Evolutionary conservation across 1,284 basidiomycete genomes (phyloP), one percentile per base, ranked within the genome.

Genomic region (Ustilago cynodontis): DNA sequence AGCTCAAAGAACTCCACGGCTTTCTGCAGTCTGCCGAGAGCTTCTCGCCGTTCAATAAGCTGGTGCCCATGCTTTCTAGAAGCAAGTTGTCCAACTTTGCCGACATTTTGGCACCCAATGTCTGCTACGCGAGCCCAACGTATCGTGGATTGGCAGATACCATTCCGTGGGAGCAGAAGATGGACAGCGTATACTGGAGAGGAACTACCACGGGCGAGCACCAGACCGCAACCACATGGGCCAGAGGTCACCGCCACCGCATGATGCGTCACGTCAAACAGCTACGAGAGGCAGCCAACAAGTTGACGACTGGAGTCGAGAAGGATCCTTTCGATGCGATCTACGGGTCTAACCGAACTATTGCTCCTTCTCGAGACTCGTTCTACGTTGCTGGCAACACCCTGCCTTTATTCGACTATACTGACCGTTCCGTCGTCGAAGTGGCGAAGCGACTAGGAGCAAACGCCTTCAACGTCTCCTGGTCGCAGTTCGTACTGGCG

Each of bases 211-310:
- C 71, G 3, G 71, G 71, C 3, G 39, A 62, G 18, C 14, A 28
- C 13, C 66, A 69, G 41, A 70, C 57, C 2, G 18, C 63, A 0
- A 43, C 49, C 33, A 65, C 50, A 0, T 74, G 71, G 71, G 71
- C 66, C n/a, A 18, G 55, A 2, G 66, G 71, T 2, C 71, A 74
- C 51, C 71, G 71, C 13, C 71, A 74, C 14, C 66, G 71, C 3
- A 64, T 65, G 63, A 29, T 69, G 45, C 66, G 71, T 6, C 66
- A 74, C 41, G 58, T 63, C 55, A 74, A 70, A 55, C 71, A 74
- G 57, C 63, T 74, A 3, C 65, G 66, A 9, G 71, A 74, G 49
- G 71, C 71, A 9, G 59, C 66, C 54, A 62, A 49, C 59, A 69
- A 69, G 47, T 51, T 74, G 9, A 52, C 26, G 2, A 53, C 26